These are phyloP conservation scores for Rosa lucieae DNA, from an alignment of 306 rosid species.

Conservation along the genomic window DNA sequence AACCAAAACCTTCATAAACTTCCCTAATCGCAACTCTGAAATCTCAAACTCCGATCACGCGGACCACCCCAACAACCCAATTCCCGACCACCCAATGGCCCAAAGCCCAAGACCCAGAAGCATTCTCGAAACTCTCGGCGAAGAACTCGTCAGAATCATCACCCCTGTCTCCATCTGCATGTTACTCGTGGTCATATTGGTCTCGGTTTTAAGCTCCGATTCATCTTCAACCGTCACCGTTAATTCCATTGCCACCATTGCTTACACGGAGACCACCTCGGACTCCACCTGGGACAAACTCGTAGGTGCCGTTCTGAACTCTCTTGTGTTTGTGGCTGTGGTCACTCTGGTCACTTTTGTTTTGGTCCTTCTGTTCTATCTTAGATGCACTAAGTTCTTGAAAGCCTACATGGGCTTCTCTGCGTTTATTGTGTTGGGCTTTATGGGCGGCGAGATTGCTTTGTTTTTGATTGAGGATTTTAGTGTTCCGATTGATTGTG, in stretches of 20 bases:
- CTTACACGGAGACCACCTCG: constrained; percentile 61
- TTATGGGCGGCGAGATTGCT: constrained; percentile 74
- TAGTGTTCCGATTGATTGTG: constrained; percentile 58
- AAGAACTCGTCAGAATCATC: constrained; percentile 74
- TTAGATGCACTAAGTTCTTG: constrained; percentile 72
- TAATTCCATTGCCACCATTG: constrained; percentile 64
- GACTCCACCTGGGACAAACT: constrained; percentile 89
- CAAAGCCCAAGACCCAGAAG: constrained; percentile 45
- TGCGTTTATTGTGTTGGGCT: constrained; percentile 64
- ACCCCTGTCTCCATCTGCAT: constrained; percentile 91
- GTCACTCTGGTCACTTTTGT: constrained; percentile 72
- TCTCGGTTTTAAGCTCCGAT: constrained; percentile 53
- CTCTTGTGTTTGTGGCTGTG: constrained; percentile 65
- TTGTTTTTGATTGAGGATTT: constrained; percentile 51
- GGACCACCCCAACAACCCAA: constrained; percentile 7
- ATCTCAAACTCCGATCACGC: constrained; percentile 5
- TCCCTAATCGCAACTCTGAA: background rate
- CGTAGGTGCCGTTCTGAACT: constrained; percentile 76
- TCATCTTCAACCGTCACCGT: constrained; percentile 41
- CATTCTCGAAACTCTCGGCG: constrained; percentile 67
- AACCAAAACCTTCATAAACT: background rate
- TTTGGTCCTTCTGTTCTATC: constrained; percentile 77
- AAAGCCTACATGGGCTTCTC: constrained; percentile 85
- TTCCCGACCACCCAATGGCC: constrained; percentile 54
- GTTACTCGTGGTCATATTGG: constrained; percentile 79